Evolutionary conservation across 1,284 basidiomycete genomes (phyloP).

Genomic region (Thelephora terrestris): DNA sequence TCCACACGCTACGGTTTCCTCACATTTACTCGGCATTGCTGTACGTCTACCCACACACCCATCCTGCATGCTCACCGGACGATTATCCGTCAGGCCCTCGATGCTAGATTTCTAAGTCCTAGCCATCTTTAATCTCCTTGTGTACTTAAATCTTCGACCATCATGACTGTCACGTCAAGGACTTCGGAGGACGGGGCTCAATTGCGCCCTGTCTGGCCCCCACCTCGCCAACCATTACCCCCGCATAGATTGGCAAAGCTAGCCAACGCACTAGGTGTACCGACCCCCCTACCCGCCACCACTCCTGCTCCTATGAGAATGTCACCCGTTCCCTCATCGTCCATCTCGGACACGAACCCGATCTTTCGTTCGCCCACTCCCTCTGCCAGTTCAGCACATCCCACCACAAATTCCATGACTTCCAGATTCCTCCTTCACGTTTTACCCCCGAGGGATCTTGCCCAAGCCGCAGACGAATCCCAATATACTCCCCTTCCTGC

Average conservation of each 20-base stretch:
- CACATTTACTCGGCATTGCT: too few relatives aligned
- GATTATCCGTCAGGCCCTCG: too few relatives aligned
- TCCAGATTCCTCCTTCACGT: slow-evolving; percentile 70
- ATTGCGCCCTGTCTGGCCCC: slow-evolving; percentile 32
- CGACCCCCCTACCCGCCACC: slow-evolving; percentile 54
- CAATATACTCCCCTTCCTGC: slow-evolving; percentile 33
- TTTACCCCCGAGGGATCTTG: slow-evolving; percentile 50
- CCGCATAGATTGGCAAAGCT: slow-evolving; percentile 69
- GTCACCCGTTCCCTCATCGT: slow-evolving; percentile 23
- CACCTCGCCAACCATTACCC: slow-evolving; percentile 58
- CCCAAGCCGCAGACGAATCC: background rate
- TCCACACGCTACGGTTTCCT: too few relatives aligned
- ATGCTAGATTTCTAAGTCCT: too few relatives aligned
- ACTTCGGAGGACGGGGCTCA: background rate
- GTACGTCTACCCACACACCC: too few relatives aligned
- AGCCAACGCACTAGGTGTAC: slow-evolving; percentile 72
- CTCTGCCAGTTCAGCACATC: slow-evolving; percentile 29
- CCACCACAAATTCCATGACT: slow-evolving; percentile 33
- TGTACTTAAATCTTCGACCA: background rate
- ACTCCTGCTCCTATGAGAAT: slow-evolving; percentile 22
- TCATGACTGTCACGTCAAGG: background rate
- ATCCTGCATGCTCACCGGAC: too few relatives aligned
- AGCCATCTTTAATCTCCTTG: background rate
- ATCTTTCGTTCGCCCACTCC: slow-evolving; percentile 50
- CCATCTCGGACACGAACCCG: slow-evolving; percentile 29